Evolutionary conservation across 208 protist species (phyloP).

Genomic region (Wallacemonas sp.): DNA sequence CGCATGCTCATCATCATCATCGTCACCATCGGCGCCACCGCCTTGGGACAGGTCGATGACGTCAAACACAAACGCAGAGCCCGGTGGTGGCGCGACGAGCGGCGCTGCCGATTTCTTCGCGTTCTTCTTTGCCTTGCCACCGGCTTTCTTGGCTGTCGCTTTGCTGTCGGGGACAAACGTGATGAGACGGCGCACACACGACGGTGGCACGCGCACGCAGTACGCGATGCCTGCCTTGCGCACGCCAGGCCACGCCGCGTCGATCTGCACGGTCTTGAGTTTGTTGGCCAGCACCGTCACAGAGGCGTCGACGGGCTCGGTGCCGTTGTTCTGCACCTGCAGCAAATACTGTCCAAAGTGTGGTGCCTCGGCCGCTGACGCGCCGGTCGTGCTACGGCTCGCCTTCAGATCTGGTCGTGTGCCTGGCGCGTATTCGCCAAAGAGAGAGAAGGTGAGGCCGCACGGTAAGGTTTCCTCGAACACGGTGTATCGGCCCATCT

Average conservation of each 20-base stretch:
- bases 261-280: constrained; percentile 8
- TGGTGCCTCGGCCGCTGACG: not conserved
- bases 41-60: not conserved
- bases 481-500: no score
- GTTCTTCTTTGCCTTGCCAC: constrained; percentile 8
- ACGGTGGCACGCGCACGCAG: constrained; percentile 8
- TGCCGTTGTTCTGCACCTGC: constrained; percentile 5
- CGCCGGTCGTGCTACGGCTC: not conserved
- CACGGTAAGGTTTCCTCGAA: no score
- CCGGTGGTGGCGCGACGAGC: not conserved
- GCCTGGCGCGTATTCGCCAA: not conserved
- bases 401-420: no score
- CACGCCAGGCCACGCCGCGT: constrained; percentile 4
- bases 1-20: not conserved
- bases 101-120: not conserved
- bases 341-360: constrained; percentile 6
- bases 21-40: not conserved
- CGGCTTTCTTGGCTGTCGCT: constrained; percentile 1
- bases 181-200: constrained; percentile 4
- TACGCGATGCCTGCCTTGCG: constrained; percentile 2
- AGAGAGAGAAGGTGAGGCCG: constrained; percentile 7
- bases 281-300: constrained; percentile 12
- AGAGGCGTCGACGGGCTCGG: not conserved
- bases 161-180: constrained; percentile 9
- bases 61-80: constrained; percentile 14